Percentiles rank a stretch among this genome's conserved stretches.
Conservation (phyloP, 129 eudicot genomes). For the Flaveria brownii region DNA sequence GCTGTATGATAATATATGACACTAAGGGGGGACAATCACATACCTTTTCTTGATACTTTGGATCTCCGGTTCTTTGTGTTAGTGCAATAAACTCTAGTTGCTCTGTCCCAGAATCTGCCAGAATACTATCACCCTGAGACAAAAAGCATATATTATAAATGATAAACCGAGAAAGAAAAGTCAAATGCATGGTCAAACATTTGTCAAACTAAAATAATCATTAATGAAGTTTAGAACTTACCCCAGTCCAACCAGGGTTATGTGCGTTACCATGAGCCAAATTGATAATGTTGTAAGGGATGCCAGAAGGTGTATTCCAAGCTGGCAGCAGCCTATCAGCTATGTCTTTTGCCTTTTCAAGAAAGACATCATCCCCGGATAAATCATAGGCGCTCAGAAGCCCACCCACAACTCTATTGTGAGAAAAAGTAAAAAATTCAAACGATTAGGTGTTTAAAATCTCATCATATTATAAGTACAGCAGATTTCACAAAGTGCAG, state of each 20-base stretch:
- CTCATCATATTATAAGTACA: slow-evolving; percentile 18
- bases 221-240: slow-evolving; percentile 42
- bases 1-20: neutral
- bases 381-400: slow-evolving; percentile 97
- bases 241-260: slow-evolving; percentile 99
- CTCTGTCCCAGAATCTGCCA: slow-evolving; percentile 99
- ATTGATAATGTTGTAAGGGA: slow-evolving; percentile 88
- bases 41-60: slow-evolving; percentile 95
- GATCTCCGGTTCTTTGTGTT: slow-evolving; percentile 91
- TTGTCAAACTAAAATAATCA: slow-evolving; percentile 2
- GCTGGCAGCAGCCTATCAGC: slow-evolving; percentile 96
- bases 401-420: slow-evolving; percentile 92
- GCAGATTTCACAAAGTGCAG: slow-evolving; percentile 19
- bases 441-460: slow-evolving; percentile 34
- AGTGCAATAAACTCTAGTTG: slow-evolving; percentile 96
- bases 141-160: neutral
- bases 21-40: slow-evolving; percentile 14
- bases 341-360: slow-evolving; percentile 93
- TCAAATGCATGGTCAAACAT: slow-evolving; percentile 23
- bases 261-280: slow-evolving; percentile 90
- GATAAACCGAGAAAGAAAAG: neutral
- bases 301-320: slow-evolving; percentile 96
- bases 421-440: slow-evolving; percentile 1
- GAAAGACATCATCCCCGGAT: slow-evolving; percentile 86
- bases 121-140: slow-evolving; percentile 85